Evolutionary conservation across 2,329 filamentous ascomycete genomes (phyloP).

Genomic region (Fusarium humuli): DNA sequence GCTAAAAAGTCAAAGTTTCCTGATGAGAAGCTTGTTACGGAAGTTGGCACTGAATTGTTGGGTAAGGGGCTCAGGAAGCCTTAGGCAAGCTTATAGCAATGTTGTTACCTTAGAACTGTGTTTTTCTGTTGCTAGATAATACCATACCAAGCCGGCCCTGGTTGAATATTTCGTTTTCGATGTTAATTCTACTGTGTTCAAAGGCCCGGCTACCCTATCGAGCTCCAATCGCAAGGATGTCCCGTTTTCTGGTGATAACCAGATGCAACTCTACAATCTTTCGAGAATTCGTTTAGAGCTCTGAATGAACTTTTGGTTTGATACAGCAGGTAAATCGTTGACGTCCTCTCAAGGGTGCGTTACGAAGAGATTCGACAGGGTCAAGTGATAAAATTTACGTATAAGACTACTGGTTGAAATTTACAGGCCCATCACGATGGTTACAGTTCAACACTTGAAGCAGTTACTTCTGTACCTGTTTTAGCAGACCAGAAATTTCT

Average conservation of each 20-base stretch:
- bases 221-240: neutral
- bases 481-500: neutral
- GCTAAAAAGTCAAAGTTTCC: conserved; percentile 68
- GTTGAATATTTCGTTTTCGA: neutral
- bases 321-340: too few species aligned
- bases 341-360: neutral
- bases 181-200: neutral
- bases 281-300: neutral
- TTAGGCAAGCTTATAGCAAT: conserved; percentile 15
- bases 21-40: conserved; percentile 66
- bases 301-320: too few species aligned
- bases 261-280: neutral
- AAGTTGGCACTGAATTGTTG: conserved; percentile 65
- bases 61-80: conserved; percentile 61
- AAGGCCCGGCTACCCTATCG: neutral
- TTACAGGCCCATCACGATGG: neutral
- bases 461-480: neutral
- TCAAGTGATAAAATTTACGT: neutral
- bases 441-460: neutral
- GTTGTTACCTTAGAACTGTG: neutral
- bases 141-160: neutral
- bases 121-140: neutral
- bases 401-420: neutral
- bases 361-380: neutral
- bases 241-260: neutral